Base-by-base conservation (phyloP, 1,139 yeast genomes). In the Blastobotrys elegans region DNA sequence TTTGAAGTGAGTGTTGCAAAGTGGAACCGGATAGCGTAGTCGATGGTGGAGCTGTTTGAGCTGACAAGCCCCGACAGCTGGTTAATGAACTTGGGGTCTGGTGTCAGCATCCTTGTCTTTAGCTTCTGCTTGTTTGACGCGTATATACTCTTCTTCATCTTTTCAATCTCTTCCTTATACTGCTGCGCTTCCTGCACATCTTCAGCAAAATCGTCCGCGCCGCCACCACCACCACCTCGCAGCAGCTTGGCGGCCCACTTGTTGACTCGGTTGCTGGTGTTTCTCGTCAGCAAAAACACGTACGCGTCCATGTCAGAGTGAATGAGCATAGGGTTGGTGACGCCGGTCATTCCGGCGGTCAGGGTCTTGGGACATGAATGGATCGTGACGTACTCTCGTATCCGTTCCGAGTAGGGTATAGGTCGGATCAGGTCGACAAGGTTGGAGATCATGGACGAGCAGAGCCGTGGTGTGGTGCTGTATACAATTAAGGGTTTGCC, bases 301-400 rank as follows among this genome's bases (percentile, higher is more conserved):
- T 43, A 45, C 8, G 46, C 49, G 24, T 47, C 48, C 30, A 30
- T 34, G 16, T 44, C 44, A 21, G 43, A 17, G 8, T 47, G 49
- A 27, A 53, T 53, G 26, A 49, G 48, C 33, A 61, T 46, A 29
- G 63, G 63, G 49, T 60, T 60, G 18, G 63, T 59, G 29, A 61
- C 46, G 6, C 65, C 65, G n/a, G 50, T 51, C 6, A 61, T 50
- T 2, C 62, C 61, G 8, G 43, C 44, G 7, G 52, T 49, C 16
- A 50, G 46, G 14, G 33, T 36, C 16, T 47, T 47, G 4, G 54
- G 50, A 27, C 48, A 39, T 6, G 62, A 53, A 30, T 60, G 59
- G 35, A 60, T 55, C 2, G 65, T 60, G 18, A 59, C 59, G 43
- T 61, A 61, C 26, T 61, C 65, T 14, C 60, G 48, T 13, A 59